Evolutionary conservation across 2,329 filamentous ascomycete species (phyloP), one percentile per base, ranked within the genome.

Genomic region (Penicillium janthinellum): DNA sequence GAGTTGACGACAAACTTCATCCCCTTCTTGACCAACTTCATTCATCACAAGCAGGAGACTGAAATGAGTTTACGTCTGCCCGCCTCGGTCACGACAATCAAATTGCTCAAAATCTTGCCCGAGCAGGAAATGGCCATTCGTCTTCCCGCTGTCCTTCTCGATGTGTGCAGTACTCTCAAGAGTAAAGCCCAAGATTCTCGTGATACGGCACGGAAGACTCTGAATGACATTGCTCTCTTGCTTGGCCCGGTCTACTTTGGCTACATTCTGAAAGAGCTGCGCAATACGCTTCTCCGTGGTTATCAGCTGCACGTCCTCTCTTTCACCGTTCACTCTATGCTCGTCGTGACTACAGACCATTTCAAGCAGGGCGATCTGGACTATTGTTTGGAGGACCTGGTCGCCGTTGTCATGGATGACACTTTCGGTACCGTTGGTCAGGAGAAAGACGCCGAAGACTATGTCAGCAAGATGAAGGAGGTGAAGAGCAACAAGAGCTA

Each of bases 401-500:
- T 96, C 48, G 84, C 86, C 1, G 86, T 99, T 45, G 89, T 98
- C 64, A 95, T 99, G 91, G 95, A 99, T 70, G 96, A 99, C 72
- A 95, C 96, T 12, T 99, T 99, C 71, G 96, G 96, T 34, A 86
- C 88, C 5, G 90, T 90, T 37, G 95, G 95, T 1, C 90, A 96
- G 77, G 94, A 99, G 72, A 99, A 99, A 77, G 95, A 99, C 69
- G 94, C 94, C 0, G 92, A 97, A 68, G 95, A 93, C 55, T 99
- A 99, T 74, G 89, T 90, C 57, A 96, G 88, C 73, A 90, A 94
- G 76, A 97, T 96, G 89, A 96, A 96, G 76, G 95, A 99, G 78
- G 89, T 99, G 58, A 98, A 96, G 81, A 95, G 91, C 76, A 97
- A 91, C 81, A 99, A 98, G 81, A 97, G 93, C 73, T 96, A 93